Base-by-base conservation (phyloP, 2,329 filamentous ascomycete genomes). In the Calycina herbarum region DNA sequence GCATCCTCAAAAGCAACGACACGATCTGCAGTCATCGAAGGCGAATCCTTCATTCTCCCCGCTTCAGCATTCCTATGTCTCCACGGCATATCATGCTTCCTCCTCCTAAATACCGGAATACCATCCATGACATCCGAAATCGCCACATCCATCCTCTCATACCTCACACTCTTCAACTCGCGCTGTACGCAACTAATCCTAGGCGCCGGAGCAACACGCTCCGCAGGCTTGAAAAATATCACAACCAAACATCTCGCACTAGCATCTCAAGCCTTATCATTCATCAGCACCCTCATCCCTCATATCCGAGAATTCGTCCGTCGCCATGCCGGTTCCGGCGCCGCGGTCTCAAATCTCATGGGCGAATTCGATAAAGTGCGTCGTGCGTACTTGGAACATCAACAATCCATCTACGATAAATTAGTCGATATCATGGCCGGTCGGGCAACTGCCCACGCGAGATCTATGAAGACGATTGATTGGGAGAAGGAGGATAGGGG, bases 131-230 rank as follows among this genome's bases (percentile, higher is more conserved):
- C 93, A 0, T 83, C 89, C 1, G 93, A 97, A 66, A 89, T 97
- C 62, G 91, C 92, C 0, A 82, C 86, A 2, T 89, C 89, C 0
- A 85, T 99, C 11, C 82, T 97, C 54, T 89, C 95, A 27, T 96
- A 96, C 74, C 83, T 98, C 15, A 92, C 95, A 70, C 84, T 96
- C 3, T 99, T 98, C 83, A 97, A 99, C 77, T 97, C 93, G 2
- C 90, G 95, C 24, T 94, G 94, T 65, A 96, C 91, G n/a, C 95
- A 99, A 76, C 85, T 99, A 65, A 97, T 99, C 69, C 87, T 99
- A 6, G 95, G 95, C 0, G 95, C 95, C 1, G 95, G 95, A 4
- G 95, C 95, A 3, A 97, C 92, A 5, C 85, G 88, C 42, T 93
- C 91, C 29, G 95, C 94, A 0, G 94, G 94, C 0, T 82, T 99